A percentile compares a stretch with the other conserved stretches of the same genome.
These are phyloP conservation scores for Aspergillus cejpii DNA, from an alignment of 2,329 filamentous ascomycete species.

Conservation along the genomic window DNA sequence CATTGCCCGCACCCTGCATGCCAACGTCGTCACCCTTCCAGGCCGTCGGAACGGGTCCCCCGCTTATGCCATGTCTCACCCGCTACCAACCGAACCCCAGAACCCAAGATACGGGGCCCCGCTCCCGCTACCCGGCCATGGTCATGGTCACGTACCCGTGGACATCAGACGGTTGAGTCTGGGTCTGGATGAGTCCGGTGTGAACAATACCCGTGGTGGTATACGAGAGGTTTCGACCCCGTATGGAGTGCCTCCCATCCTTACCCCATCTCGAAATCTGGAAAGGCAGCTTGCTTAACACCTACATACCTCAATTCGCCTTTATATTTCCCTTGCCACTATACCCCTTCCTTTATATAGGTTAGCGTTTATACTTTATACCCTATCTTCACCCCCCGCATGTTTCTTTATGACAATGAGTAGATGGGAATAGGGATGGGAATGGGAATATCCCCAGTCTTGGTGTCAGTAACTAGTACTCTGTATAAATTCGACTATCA, in stretches of 20 bases:
- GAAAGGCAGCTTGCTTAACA: slow-evolving; percentile 36
- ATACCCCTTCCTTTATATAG: background rate
- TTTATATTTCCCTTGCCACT: background rate
- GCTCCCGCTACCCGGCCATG: slow-evolving; percentile 21
- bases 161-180: slow-evolving; percentile 21
- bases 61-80: slow-evolving; percentile 19
- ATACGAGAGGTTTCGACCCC: slow-evolving; percentile 20
- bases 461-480: too few species aligned
- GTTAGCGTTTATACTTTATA: background rate
- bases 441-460: too few species aligned
- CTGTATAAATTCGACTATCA: too few species aligned
- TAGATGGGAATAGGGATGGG: too few species aligned
- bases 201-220: slow-evolving; percentile 16
- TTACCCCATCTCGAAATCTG: slow-evolving; percentile 31
- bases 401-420: too few species aligned
- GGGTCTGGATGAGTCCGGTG: slow-evolving; percentile 16
- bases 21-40: slow-evolving; percentile 63
- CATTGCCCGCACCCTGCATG: slow-evolving; percentile 70
- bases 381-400: background rate
- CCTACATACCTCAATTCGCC: background rate
- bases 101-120: slow-evolving; percentile 19
- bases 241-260: slow-evolving; percentile 24
- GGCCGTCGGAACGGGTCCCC: slow-evolving; percentile 35
- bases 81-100: slow-evolving; percentile 12
- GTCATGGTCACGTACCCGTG: too few species aligned